Conservation (phyloP, 2,329 filamentous ascomycete species). For the Aspergillus hortae region DNA sequence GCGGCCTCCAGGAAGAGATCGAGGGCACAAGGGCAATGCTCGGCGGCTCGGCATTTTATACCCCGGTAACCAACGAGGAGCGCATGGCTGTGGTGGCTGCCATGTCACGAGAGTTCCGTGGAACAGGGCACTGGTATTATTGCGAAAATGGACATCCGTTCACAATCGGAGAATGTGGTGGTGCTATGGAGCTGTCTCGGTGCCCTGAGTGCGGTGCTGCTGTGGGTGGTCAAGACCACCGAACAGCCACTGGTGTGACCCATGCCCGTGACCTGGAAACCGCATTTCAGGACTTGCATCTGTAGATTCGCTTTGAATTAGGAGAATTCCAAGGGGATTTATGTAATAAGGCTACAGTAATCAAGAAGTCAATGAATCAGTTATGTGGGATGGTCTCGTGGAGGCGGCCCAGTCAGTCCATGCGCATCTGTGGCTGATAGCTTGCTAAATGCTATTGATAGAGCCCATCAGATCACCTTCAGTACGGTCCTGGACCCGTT, state of each 20-base stretch:
- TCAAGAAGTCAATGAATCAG: no score
- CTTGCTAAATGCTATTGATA: no score
- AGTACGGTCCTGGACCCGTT: no score
- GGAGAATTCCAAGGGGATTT: no score
- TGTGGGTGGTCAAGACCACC: conserved; percentile 56
- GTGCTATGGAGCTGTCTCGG: conserved; percentile 58
- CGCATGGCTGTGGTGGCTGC: conserved; percentile 49
- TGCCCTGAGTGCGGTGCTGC: conserved; percentile 61
- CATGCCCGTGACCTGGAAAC: conserved; percentile 56
- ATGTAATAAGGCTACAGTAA: no score
- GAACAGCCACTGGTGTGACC: conserved; percentile 50
- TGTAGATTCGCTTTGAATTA: not conserved
- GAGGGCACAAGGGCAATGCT: conserved; percentile 48
- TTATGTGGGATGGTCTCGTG: no score
- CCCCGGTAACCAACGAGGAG: conserved; percentile 49
- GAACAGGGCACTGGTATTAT: conserved; percentile 51
- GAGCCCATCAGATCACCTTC: no score
- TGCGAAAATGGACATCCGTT: conserved; percentile 47
- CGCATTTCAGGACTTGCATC: not conserved
- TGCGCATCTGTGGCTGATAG: no score
- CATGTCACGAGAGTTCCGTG: conserved; percentile 50
- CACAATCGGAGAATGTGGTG: conserved; percentile 63
- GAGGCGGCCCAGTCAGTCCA: no score
- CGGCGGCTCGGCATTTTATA: conserved; percentile 46
- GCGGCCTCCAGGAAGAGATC: conserved; percentile 44